Conservation (phyloP, 1,284 basidiomycete genomes). For the Trametes sp. region DNA sequence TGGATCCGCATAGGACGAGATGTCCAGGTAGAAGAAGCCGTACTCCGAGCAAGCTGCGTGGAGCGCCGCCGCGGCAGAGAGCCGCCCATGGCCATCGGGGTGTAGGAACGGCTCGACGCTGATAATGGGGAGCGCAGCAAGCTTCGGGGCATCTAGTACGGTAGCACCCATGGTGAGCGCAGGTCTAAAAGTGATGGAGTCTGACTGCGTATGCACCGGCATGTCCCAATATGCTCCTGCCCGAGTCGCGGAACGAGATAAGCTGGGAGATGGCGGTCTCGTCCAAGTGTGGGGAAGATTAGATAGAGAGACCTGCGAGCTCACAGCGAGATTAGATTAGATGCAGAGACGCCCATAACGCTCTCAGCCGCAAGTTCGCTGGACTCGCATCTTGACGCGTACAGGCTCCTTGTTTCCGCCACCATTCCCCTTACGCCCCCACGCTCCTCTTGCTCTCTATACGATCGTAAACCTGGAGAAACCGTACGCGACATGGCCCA, state of each 20-base stretch:
- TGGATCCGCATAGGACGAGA: conserved; percentile 62
- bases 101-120: conserved; percentile 63
- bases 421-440: conserved; percentile 18
- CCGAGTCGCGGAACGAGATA: background rate
- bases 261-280: too few relatives aligned
- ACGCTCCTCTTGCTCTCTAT: background rate
- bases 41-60: conserved; percentile 80
- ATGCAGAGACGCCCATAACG: conserved; percentile 22
- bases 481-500: conserved; percentile 24
- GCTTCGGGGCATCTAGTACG: conserved; percentile 4
- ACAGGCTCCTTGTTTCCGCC: conserved; percentile 21
- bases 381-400: conserved; percentile 29
- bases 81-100: conserved; percentile 46
- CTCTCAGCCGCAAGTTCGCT: conserved; percentile 5
- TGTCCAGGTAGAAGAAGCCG: conserved; percentile 88
- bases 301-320: background rate
- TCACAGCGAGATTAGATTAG: conserved; percentile 29
- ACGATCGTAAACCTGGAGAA: too few relatives aligned
- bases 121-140: conserved; percentile 42
- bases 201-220: background rate
- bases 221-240: background rate
- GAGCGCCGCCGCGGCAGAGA: conserved; percentile 62
- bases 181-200: background rate
- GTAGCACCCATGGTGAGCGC: conserved; percentile 13
- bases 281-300: conserved; percentile 5